These are phyloP conservation scores for Cladosporium sp. DNA, from an alignment of 2,329 filamentous ascomycete species.

Conservation along the genomic window DNA sequence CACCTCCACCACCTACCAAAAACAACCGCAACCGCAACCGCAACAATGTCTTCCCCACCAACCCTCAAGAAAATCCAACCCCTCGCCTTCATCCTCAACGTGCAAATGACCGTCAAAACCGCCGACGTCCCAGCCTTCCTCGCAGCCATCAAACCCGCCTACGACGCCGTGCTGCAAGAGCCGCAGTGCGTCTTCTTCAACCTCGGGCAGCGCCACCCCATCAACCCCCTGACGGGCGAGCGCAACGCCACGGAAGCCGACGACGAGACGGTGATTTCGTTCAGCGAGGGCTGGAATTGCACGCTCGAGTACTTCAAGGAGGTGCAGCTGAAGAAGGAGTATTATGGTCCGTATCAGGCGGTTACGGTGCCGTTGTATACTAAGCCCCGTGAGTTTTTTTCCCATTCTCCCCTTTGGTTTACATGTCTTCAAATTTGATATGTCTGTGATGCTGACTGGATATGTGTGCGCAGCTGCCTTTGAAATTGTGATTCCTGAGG, in stretches of 20 bases:
- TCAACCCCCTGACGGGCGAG: conserved; percentile 14
- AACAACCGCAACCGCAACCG: neutral
- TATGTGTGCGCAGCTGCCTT: neutral
- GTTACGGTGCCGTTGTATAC: conserved; percentile 45
- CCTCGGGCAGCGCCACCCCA: conserved; percentile 22
- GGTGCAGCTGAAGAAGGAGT: conserved; percentile 38
- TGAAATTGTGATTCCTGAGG: conserved; percentile 11
- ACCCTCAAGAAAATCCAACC: conserved; percentile 3
- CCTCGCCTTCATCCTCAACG: conserved; percentile 24
- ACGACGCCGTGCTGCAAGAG: conserved; percentile 23
- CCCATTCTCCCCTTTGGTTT: too few species aligned
- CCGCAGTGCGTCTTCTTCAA: conserved; percentile 26
- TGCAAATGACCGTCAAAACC: conserved; percentile 25
- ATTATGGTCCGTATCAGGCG: conserved; percentile 46
- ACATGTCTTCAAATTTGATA: too few species aligned
- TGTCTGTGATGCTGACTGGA: neutral
- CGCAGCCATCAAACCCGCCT: conserved; percentile 25
- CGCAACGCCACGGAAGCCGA: neutral
- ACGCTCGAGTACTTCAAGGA: conserved; percentile 22
- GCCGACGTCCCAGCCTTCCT: conserved; percentile 23
- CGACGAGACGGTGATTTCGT: conserved; percentile 21
- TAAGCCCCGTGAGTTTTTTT: conserved; percentile 40
- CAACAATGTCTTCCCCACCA: neutral
- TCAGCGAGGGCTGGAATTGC: conserved; percentile 30
- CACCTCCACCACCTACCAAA: neutral